Base-by-base conservation (phyloP, 345 rosid genomes). In the Pugionium dolabratum region DNA sequence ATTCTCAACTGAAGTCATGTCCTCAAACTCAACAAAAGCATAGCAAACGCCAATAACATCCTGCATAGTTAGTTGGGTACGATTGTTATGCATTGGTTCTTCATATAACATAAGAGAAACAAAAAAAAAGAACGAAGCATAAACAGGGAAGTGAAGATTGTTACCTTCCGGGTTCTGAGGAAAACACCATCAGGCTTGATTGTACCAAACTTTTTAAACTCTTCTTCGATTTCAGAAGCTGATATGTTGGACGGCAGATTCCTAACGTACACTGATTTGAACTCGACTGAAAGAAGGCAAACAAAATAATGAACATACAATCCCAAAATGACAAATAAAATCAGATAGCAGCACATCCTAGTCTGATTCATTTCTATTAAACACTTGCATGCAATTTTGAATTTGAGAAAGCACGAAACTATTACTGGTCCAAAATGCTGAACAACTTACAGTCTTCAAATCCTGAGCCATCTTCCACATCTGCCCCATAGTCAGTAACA, bases 21-120 rank as follows among this genome's bases (percentile, higher is more conserved):
- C 99, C 83, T 90, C 99, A 66, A 83, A 94, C 82, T 94, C 99
- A 29, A 94, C 97, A 71, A 90, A 94, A 8, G 99, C 99, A 73
- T 88, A 94, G 83, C 97, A 94, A 41, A 88, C 89, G 34, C 97
- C 99, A 61, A 85, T 68, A 66, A 84, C 85, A 79, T 94, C 99
- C 99, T 89, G 83, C 79, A 76, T 11, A 28, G 34, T 44, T 35
- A 10, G 53, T 39, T 67, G 53, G 0, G 2, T 4, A 59, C 49
- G 49, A 59, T 26, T 73, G 29, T 59, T 45, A 66, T 29, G 55
- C 43, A 30, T 61, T 33, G 33, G 6, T 62, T 4, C 30, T 45
- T 59, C 37, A 18, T 36, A 30, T 44, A 32, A 36, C 28, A 36
- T 25, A 2, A 35, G 1, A 27, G 46, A 54, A 3, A 39, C 3